phyloP scores from a whole-genome alignment of 2,329 filamentous ascomycete genomes.

The Hymenoscyphus albidus region DNA sequence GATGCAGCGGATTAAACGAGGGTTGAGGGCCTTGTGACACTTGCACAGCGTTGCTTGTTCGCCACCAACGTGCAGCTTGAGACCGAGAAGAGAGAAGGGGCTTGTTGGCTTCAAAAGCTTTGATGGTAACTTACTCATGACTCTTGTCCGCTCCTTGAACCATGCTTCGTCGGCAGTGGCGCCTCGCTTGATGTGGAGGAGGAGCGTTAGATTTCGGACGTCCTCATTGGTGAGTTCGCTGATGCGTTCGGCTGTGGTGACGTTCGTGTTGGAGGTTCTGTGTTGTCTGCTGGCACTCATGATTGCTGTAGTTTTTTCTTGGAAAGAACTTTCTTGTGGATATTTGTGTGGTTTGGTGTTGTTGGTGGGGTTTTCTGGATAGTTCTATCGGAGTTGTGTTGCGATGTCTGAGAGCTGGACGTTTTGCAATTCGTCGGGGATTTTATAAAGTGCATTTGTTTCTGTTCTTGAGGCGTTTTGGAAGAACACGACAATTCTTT shows the following conservation, averaged over 20 bases:
- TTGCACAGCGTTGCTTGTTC: slow-evolving; percentile 38
- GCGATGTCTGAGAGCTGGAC: neutral
- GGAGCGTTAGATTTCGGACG: slow-evolving; percentile 9
- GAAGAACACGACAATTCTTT: neutral
- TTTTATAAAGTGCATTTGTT: neutral
- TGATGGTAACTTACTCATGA: slow-evolving; percentile 17
- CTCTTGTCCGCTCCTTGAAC: slow-evolving; percentile 15
- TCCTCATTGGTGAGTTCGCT: slow-evolving; percentile 2
- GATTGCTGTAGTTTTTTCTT: neutral
- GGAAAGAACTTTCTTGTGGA: neutral
- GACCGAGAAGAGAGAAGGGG: slow-evolving; percentile 12
- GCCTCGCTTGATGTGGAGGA: slow-evolving; percentile 12
- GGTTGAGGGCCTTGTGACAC: slow-evolving; percentile 41
- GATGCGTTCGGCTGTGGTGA: neutral
- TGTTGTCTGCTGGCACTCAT: neutral
- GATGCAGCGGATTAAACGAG: slow-evolving; percentile 43
- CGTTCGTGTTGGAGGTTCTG: neutral
- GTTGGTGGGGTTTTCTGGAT: neutral
- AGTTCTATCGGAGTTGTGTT: neutral
- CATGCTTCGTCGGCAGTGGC: slow-evolving; percentile 8
- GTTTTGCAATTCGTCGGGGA: neutral
- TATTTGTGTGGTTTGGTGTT: neutral
- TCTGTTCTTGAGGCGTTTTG: neutral
- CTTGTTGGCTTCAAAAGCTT: slow-evolving; percentile 14
- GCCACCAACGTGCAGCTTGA: neutral